Base-by-base conservation (phyloP, 1,139 yeast species). In the Casaregolazyma lundiana region DNA sequence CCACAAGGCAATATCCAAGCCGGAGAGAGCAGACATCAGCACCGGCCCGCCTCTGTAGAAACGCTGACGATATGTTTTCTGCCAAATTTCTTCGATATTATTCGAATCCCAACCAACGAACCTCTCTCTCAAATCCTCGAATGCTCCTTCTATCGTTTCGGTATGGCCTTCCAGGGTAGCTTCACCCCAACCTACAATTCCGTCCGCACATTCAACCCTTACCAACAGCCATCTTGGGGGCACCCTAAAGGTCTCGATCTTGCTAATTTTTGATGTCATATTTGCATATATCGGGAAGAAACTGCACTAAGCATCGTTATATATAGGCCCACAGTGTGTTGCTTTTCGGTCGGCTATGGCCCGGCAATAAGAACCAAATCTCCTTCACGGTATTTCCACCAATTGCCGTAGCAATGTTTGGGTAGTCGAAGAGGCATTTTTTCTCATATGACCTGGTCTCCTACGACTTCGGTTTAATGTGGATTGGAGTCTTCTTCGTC, bases 1-100 rank as follows among this genome's bases (percentile, higher is more conserved):
- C 66, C 66, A 62, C 30, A 62, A 51, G 2, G 66, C 66, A 45
- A 62, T 62, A 47, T 62, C 66, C 19, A 62, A 51, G 6, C 66
- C 66, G 7, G 66, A 49, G 2, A 62, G 46, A 6, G 66, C 66
- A 8, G 66, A 62, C 62, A 60, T 60, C 44, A 62, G 50, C 26
- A 62, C 66, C 26, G 56, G 58, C 11, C 66, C 66, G 11, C 66
- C 66, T 15, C 66, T 55, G 53, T 62, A 62, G 48, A 62, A 62
- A 26, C 66, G 51, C 40, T 61, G 64, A 3, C 66, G 53, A 48
- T 59, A 62, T 13, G 63, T 60, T 18, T 54, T 53, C 48, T 60
- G 64, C 46, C 62, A 61, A 42, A 62, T 61, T 41, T 61, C 64
- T 46, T 61, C 65, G 38, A 61, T 61, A 37, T 53, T 54, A 34